Conservation (phyloP, 371 early-diverging fungal genomes). For the Chytridium lagenaria region DNA sequence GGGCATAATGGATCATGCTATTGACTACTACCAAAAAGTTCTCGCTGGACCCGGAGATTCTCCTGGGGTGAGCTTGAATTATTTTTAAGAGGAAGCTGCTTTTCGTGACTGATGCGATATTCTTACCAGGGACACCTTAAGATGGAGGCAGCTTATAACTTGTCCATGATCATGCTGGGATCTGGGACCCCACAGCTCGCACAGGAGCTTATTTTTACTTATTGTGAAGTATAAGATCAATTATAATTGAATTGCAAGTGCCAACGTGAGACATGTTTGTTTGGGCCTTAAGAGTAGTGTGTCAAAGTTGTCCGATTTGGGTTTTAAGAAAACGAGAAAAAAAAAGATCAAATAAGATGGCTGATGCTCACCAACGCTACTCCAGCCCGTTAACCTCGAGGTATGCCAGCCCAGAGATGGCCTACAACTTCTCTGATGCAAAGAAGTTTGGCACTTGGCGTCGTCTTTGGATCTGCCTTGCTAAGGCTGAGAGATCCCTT, state of each 20-base stretch:
- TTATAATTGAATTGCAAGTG: background rate
- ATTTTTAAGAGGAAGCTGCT: constrained; percentile 15
- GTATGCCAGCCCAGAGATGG: constrained; percentile 97
- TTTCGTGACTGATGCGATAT: background rate
- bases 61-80: constrained; percentile 3
- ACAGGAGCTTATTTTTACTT: constrained; percentile 62
- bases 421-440: constrained; percentile 67
- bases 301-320: too few species aligned
- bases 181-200: constrained; percentile 77
- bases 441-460: constrained; percentile 96
- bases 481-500: constrained; percentile 90
- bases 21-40: constrained; percentile 79
- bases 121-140: constrained; percentile 39
- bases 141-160: constrained; percentile 81
- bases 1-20: constrained; percentile 77
- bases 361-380: constrained; percentile 59
- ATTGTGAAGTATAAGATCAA: background rate
- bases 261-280: constrained; percentile 1
- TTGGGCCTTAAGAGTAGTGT: too few species aligned
- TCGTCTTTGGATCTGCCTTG: constrained; percentile 92
- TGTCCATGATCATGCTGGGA: constrained; percentile 69
- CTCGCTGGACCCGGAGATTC: constrained; percentile 43
- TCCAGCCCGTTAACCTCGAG: constrained; percentile 93
- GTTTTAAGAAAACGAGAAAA: constrained; percentile 16
- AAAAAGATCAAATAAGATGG: background rate